Evolutionary conservation across 2,329 filamentous ascomycete species (phyloP).

Genomic region (Microsporum ferrugineum): DNA sequence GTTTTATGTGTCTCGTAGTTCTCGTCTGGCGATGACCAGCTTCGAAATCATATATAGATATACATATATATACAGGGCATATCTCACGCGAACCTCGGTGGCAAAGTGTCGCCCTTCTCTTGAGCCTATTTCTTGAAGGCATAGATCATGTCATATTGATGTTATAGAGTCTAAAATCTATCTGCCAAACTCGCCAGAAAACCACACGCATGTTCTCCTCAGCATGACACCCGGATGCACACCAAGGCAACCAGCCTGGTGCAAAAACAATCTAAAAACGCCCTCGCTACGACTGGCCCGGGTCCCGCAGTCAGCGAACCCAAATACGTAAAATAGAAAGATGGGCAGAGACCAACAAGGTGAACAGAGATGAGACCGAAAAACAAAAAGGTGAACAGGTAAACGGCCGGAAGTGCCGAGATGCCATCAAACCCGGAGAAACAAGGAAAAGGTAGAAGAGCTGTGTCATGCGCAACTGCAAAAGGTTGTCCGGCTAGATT

Average conservation of each 20-base stretch:
- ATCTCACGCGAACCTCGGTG: neutral
- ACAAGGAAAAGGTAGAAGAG: neutral
- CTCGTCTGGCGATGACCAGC: neutral
- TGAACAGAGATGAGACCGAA: neutral
- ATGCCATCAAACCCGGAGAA: neutral
- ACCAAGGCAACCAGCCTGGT: neutral
- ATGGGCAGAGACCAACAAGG: too few species aligned
- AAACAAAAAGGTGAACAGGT: neutral
- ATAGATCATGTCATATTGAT: neutral
- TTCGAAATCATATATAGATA: neutral
- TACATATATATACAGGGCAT: neutral
- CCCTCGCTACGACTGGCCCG: neutral
- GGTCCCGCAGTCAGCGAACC: neutral
- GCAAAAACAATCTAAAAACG: neutral
- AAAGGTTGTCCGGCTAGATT: slow-evolving; percentile 44
- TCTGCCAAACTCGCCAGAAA: neutral
- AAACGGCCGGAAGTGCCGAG: neutral
- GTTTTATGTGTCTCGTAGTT: too few species aligned
- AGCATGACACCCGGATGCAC: neutral
- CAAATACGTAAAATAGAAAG: neutral
- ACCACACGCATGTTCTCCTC: neutral
- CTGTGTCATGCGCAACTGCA: neutral
- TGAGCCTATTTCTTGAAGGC: neutral
- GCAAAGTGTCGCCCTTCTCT: neutral
- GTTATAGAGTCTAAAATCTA: neutral